Evolutionary conservation across 2,329 filamentous ascomycete species (phyloP).

Genomic region (Pseudocercospora macadamiae): DNA sequence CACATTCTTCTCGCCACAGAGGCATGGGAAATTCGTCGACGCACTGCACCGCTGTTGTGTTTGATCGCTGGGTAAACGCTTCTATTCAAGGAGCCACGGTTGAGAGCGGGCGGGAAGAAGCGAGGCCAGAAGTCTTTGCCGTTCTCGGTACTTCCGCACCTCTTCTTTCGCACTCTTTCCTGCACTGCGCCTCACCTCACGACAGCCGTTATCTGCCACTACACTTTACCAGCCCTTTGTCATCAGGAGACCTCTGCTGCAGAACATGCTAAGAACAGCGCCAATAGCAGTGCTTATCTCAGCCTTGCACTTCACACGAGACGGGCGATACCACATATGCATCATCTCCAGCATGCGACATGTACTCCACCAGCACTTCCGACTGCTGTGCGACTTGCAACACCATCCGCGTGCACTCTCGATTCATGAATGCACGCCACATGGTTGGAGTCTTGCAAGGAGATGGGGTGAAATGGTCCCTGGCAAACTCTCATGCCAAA

Average conservation of each 20-base stretch:
- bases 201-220: not conserved
- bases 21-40: not conserved
- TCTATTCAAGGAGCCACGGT: conserved; percentile 5
- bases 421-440: not conserved
- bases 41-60: not conserved
- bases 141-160: not conserved
- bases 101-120: not conserved
- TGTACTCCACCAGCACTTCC: not conserved
- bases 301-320: not conserved
- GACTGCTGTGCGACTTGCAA: not conserved
- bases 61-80: not conserved
- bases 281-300: not conserved
- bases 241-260: not conserved
- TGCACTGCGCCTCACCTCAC: not conserved
- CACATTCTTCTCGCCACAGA: conserved; percentile 1
- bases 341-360: not conserved
- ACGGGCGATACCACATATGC: not conserved
- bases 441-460: not conserved
- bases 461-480: not conserved
- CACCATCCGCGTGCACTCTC: not conserved
- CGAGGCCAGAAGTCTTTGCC: not conserved
- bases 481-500: not conserved
- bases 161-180: not conserved
- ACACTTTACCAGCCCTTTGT: not conserved
- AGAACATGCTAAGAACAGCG: not conserved